Conservation (phyloP, 2,329 filamentous ascomycete species). For the Dactylonectria macrodidyma region DNA sequence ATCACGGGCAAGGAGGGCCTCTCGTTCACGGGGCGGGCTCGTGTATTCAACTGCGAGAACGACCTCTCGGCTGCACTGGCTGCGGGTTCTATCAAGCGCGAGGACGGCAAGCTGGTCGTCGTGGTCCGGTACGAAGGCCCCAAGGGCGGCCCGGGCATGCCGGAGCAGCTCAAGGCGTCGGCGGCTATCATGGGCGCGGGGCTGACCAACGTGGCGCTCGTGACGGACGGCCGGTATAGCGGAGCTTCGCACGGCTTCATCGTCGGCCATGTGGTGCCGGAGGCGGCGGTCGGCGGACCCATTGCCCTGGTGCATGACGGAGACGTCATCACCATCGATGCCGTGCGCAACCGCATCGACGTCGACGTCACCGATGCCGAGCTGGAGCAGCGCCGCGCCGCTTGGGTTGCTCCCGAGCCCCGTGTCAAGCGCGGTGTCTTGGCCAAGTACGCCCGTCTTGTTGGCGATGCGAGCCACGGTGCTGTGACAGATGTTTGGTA, state of each 20-base stretch:
- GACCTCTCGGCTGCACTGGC: slow-evolving; percentile 84
- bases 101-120: slow-evolving; percentile 84
- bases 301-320: slow-evolving; percentile 87
- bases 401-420: slow-evolving; percentile 80
- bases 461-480: slow-evolving; percentile 92
- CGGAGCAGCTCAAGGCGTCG: slow-evolving; percentile 90
- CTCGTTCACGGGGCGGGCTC: slow-evolving; percentile 83
- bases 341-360: slow-evolving; percentile 83
- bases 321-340: slow-evolving; percentile 89
- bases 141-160: slow-evolving; percentile 95
- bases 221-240: slow-evolving; percentile 92
- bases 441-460: slow-evolving; percentile 90
- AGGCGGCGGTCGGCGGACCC: slow-evolving; percentile 90
- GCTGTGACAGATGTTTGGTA: slow-evolving; percentile 81
- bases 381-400: slow-evolving; percentile 72
- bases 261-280: slow-evolving; percentile 92
- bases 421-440: slow-evolving; percentile 86
- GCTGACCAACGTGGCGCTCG: slow-evolving; percentile 87
- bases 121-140: slow-evolving; percentile 96
- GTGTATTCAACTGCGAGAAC: slow-evolving; percentile 89
- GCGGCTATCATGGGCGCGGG: slow-evolving; percentile 95
- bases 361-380: slow-evolving; percentile 78
- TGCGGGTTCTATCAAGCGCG: slow-evolving; percentile 68
- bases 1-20: slow-evolving; percentile 97
- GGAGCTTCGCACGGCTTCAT: slow-evolving; percentile 94